A percentile compares a stretch with the other conserved stretches of the same genome.
Evolutionary conservation across 306 rosid genomes (phyloP).

Genomic region (Sphenostylis stenocarpa): DNA sequence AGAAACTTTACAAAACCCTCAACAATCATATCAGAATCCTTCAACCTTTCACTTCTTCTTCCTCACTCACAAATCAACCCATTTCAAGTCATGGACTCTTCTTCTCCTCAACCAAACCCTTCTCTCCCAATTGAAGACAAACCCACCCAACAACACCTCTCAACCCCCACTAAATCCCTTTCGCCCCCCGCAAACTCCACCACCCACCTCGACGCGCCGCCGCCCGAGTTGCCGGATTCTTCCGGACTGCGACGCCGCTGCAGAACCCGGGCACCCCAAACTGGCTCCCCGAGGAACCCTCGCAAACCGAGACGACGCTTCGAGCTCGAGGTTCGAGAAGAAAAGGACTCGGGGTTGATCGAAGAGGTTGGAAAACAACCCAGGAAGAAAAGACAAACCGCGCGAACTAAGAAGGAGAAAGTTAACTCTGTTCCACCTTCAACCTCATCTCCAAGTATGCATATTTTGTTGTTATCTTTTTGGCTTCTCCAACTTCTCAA

Average conservation of each 20-base stretch:
- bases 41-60: not conserved
- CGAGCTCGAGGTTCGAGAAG: slow-evolving; percentile 68
- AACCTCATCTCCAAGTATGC: slow-evolving; percentile 53
- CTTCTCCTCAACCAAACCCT: slow-evolving; percentile 38
- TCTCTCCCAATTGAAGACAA: slow-evolving; percentile 16
- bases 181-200: slow-evolving; percentile 28
- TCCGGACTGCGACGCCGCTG: slow-evolving; percentile 47
- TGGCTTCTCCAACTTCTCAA: not conserved
- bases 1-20: not conserved
- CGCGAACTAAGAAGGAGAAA: slow-evolving; percentile 69
- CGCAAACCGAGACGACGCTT: slow-evolving; percentile 59
- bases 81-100: slow-evolving; percentile 46
- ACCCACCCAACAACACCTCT: slow-evolving; percentile 30
- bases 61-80: not conserved
- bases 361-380: slow-evolving; percentile 62
- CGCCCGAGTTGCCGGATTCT: slow-evolving; percentile 51
- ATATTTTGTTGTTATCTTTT: not conserved
- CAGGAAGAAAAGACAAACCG: slow-evolving; percentile 46
- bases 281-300: slow-evolving; percentile 64
- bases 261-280: slow-evolving; percentile 44
- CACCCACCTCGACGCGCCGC: slow-evolving; percentile 50
- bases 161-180: slow-evolving; percentile 17
- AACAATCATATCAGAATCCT: not conserved
- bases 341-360: slow-evolving; percentile 47
- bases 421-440: slow-evolving; percentile 49